Percentiles rank a stretch among this genome's conserved stretches.
phyloP scores from a whole-genome alignment of 139 green algal genomes.

The Auxenochlorella protothecoides region DNA sequence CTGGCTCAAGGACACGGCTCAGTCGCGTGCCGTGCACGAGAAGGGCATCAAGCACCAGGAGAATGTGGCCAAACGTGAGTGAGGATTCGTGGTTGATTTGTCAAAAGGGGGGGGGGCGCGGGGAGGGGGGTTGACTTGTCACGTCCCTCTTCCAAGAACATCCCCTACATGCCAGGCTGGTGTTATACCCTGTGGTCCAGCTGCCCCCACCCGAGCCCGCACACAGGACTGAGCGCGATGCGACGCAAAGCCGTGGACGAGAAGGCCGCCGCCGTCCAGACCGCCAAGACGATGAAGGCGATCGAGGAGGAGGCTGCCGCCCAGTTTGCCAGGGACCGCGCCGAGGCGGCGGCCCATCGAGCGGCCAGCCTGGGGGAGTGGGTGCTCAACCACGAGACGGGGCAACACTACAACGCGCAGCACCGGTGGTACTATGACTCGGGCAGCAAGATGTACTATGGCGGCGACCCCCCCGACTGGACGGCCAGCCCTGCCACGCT shows the following conservation, averaged over 20 bases:
- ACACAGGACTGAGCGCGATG: conserved; percentile 41
- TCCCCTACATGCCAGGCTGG: not conserved
- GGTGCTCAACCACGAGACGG: conserved; percentile 26
- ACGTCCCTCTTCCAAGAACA: not conserved
- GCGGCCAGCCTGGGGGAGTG: conserved; percentile 17
- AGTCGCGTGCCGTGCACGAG: conserved; percentile 34
- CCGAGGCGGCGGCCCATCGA: conserved; percentile 1
- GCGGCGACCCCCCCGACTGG: conserved; percentile 58
- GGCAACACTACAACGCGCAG: conserved; percentile 59
- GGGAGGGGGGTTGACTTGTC: not conserved
- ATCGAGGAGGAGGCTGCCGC: conserved; percentile 29
- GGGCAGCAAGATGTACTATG: conserved; percentile 55
- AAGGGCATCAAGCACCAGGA: conserved; percentile 40
- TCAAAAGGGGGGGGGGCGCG: no score
- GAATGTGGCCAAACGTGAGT: conserved; percentile 36
- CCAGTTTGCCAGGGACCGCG: conserved; percentile 19
- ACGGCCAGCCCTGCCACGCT: conserved; percentile 33
- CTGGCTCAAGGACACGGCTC: conserved; percentile 41
- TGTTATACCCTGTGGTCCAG: not conserved
- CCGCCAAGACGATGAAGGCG: conserved; percentile 9
- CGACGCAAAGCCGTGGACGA: conserved; percentile 22
- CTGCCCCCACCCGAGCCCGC: no score
- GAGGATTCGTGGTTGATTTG: not conserved
- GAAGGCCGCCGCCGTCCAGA: conserved; percentile 13
- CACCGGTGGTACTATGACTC: conserved; percentile 58